phyloP scores from a whole-genome alignment of 129 eudicot species.

The Calendula officinalis region DNA sequence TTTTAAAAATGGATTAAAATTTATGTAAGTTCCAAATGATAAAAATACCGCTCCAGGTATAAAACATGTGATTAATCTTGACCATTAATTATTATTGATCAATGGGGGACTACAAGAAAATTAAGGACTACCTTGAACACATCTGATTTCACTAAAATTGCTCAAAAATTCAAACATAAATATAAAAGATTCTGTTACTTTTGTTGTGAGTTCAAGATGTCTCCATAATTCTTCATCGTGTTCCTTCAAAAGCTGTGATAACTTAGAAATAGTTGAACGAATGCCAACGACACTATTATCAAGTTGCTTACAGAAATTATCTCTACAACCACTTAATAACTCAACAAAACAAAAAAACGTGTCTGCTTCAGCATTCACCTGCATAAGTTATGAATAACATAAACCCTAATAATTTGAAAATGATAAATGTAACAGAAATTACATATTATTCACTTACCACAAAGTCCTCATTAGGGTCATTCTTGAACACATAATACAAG shows the following conservation, averaged over 20 bases:
- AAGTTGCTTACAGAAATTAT: conserved; percentile 87
- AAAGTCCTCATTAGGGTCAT: conserved; percentile 71
- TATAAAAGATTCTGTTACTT: conserved; percentile 53
- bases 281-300: conserved; percentile 98
- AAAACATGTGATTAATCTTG: too few species aligned
- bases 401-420: not conserved
- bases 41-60: too few species aligned
- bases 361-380: conserved; percentile 93
- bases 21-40: too few species aligned
- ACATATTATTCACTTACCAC: conserved; percentile 47
- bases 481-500: conserved; percentile 63
- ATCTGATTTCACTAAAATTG: not conserved
- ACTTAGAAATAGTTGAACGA: conserved; percentile 77
- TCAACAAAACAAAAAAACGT: conserved; percentile 98
- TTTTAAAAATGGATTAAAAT: too few species aligned
- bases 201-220: conserved; percentile 90
- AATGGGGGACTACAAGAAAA: too few species aligned
- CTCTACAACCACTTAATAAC: conserved; percentile 78
- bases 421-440: not conserved
- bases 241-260: conserved; percentile 80
- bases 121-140: too few species aligned
- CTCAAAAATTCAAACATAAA: not conserved
- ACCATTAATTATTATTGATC: too few species aligned
- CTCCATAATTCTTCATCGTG: conserved; percentile 99
- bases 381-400: conserved; percentile 28